A percentile compares a stretch with the other conserved stretches of the same genome.
Conservation (phyloP, 1,284 basidiomycete genomes). For the Leccinum griseonigrum region DNA sequence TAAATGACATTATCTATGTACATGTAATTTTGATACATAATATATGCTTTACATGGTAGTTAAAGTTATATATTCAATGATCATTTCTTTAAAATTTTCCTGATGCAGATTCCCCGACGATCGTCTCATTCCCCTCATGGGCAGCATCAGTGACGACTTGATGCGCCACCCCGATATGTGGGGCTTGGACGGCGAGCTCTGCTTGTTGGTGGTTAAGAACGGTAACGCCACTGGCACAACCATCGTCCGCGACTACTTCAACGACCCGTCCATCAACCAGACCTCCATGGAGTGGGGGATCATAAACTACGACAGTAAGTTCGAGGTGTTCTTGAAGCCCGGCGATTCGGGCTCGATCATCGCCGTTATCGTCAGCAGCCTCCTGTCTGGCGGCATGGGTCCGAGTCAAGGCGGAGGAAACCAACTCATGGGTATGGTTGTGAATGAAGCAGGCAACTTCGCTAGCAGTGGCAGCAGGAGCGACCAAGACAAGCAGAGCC, state of each 20-base stretch:
- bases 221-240: background rate
- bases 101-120: background rate
- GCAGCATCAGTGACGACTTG: background rate
- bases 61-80: too few species aligned
- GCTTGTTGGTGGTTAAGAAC: background rate
- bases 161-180: background rate
- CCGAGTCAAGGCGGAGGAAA: slow-evolving; percentile 47
- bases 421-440: slow-evolving; percentile 75
- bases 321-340: background rate
- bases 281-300: background rate
- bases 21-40: too few species aligned
- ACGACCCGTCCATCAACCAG: background rate
- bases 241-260: background rate
- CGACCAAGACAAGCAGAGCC: slow-evolving; percentile 75
- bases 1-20: too few species aligned
- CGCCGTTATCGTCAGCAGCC: slow-evolving; percentile 9
- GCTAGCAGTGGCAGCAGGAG: slow-evolving; percentile 56
- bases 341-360: background rate
- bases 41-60: too few species aligned
- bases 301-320: background rate
- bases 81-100: too few species aligned
- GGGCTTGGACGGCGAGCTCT: background rate
- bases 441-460: slow-evolving; percentile 65
- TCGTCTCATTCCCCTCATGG: background rate
- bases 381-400: slow-evolving; percentile 38